These are phyloP conservation scores for Cryptococcus jaspeensis DNA, from an alignment of 1,284 basidiomycete species.

Conservation along the genomic window DNA sequence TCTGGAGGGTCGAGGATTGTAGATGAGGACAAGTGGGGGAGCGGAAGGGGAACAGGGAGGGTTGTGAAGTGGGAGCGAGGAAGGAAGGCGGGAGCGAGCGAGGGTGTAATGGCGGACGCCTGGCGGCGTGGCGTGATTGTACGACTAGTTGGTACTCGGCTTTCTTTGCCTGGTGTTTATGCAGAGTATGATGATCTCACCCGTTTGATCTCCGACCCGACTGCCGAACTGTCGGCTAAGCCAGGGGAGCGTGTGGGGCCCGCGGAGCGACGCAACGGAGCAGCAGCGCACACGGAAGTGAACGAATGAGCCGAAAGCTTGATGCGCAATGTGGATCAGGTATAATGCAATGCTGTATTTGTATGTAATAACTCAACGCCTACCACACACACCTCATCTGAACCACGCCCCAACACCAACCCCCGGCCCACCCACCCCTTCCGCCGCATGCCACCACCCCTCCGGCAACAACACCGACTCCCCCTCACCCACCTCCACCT, in stretches of 20 bases:
- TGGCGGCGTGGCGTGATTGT: no score
- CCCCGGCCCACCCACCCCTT: conserved; percentile 28
- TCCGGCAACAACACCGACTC: conserved; percentile 44
- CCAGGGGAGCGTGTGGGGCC: no score
- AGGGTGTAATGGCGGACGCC: no score
- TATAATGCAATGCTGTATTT: background rate
- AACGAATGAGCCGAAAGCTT: no score
- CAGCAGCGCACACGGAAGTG: no score
- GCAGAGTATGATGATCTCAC: no score
- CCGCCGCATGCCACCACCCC: conserved; percentile 48
- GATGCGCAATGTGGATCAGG: no score
- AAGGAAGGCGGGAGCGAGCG: no score
- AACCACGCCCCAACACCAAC: conserved; percentile 48
- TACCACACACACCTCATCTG: conserved; percentile 14
- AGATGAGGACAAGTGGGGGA: background rate
- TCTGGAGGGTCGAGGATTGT: background rate
- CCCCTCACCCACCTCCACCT: conserved; percentile 29
- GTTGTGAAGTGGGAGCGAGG: background rate
- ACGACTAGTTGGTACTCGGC: no score
- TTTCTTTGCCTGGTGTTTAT: no score
- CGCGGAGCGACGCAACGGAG: no score
- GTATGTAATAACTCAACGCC: background rate
- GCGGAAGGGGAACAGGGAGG: background rate
- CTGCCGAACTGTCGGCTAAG: no score
- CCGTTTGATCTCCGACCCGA: background rate